Base-by-base conservation (phyloP, 495 filamentous ascomycete genomes). In the Daldinia vernicosa region DNA sequence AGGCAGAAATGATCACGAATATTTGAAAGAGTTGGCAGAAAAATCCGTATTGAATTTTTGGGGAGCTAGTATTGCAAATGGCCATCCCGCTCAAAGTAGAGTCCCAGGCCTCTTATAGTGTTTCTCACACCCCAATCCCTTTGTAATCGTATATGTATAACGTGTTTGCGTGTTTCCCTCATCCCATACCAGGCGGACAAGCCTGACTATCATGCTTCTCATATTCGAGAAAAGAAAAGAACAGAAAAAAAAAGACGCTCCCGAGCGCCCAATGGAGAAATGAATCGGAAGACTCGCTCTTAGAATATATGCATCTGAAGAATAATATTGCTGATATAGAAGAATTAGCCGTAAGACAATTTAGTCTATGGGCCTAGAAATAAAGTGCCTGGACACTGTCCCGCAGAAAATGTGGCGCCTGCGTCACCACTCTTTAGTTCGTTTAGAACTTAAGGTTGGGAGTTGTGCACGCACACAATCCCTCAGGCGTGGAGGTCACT, bases 401-500 rank as follows among this genome's bases (percentile, higher is more conserved):
- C 47, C 19, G 35, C 35, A 60, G 11, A 4, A 60, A 47, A 37
- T 56, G 50, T n/a, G 53, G 55, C 54, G 53, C 58, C 39, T 37
- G 57, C 50, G n/a, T 39, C 58, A 56, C 40, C 15, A 17, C 43
- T 15, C 40, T 12, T 30, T 15, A 32, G 8, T 24, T 19, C 9
- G 11, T 24, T 60, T 53, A 70, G 30, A 63, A 32, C 8, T 27
- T 40, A 26, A 15, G 35, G 4, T 15, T 58, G 22, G 24, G 1
- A 30, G 56, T 64, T 9, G 63, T 35, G 54, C 74, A 74, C 22
- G 65, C 43, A n/a, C 70, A 75, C 30, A 63, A 54, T 6, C 67
- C 70, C 6, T 69, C 50, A 3, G 67, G 62, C 33, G 56, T 28
- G 54, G 63, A n/a, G 19, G 66, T 40, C 22, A 70, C 63, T n/a